Evolutionary conservation across 202 grass and related monocot species (phyloP).

Genomic region (Brachypodium distachyon): DNA sequence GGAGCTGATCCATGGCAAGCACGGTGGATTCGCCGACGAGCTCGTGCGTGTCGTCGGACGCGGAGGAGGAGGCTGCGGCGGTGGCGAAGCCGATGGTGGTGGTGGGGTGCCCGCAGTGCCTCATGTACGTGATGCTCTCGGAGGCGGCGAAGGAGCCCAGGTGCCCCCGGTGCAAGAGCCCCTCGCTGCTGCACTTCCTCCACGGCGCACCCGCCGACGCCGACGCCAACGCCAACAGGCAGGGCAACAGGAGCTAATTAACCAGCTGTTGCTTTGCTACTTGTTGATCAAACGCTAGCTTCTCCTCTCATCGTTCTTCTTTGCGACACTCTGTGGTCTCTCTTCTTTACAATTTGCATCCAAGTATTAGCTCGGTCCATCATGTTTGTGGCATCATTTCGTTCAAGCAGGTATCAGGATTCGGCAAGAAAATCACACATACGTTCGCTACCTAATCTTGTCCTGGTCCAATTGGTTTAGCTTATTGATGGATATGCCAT

Average conservation of each 20-base stretch:
- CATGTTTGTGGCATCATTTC: not conserved
- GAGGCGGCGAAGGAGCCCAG: conserved; percentile 32
- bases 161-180: conserved; percentile 59
- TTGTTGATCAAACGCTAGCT: not conserved
- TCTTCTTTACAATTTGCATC: not conserved
- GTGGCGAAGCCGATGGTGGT: conserved; percentile 46
- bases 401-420: not conserved
- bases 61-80: conserved; percentile 27
- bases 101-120: conserved; percentile 52
- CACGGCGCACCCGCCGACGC: not conserved
- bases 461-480: not conserved
- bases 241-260: not conserved
- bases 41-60: conserved; percentile 59
- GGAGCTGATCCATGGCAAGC: conserved; percentile 2
- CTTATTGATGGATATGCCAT: not conserved
- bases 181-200: conserved; percentile 44
- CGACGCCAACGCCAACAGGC: not conserved
- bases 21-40: conserved; percentile 32
- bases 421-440: not conserved
- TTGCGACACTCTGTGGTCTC: not conserved
- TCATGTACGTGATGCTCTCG: conserved; percentile 65
- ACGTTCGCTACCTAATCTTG: not conserved
- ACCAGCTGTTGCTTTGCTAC: not conserved
- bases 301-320: not conserved
- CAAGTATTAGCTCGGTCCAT: not conserved